Base-by-base conservation (phyloP, 129 eudicot genomes). In the Saussurea involucrata region DNA sequence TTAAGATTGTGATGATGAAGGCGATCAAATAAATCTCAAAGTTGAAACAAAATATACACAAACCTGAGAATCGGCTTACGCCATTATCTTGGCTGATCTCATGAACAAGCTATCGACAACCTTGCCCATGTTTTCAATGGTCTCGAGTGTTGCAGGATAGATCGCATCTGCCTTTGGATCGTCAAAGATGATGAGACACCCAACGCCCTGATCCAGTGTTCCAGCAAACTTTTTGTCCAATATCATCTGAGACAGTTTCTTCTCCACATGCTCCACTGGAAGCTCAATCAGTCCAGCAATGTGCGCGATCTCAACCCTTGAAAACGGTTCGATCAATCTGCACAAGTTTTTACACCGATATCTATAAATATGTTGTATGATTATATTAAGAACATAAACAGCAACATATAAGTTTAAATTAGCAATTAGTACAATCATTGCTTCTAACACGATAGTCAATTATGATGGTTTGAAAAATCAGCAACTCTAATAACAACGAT, bases 291-390 rank as follows among this genome's bases (percentile, higher is more conserved):
- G 67, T 70, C 86, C 90, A 1, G 93, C 96, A 67, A 90, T 78
- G 80, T 90, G 96, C 2, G 88, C 77, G 21, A 90, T 90, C 80
- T 88, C 96, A n/a, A 90, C 96, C 76, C 91, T 84, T 1, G 96
- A 90, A 63, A 90, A 90, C 0, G 93, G 96, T 86, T 90, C 96
- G 10, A 90, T 90, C 89, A 90, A 78, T 83, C 91, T 88, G 89
- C 89, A 86, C 27, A 85, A 72, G 29, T 24, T 37, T 24, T 40
- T n/a, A 25, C 28, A 57, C 60, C 21, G 40, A 73, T 40, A 17
- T 33, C n/a, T 25, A 12, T 67, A 53, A 42, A 4, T 69, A 53
- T 53, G 61, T 53, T 53, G 61, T 17, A n/a, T 6, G 61, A 53
- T n/a, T 53, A 53, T 17, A 53, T n/a, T n/a, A n/a, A 18, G 17